Percentiles rank a stretch among this genome's conserved stretches.
Evolutionary conservation across 495 filamentous ascomycete species (phyloP).

Genomic region (Penicillium salamii): DNA sequence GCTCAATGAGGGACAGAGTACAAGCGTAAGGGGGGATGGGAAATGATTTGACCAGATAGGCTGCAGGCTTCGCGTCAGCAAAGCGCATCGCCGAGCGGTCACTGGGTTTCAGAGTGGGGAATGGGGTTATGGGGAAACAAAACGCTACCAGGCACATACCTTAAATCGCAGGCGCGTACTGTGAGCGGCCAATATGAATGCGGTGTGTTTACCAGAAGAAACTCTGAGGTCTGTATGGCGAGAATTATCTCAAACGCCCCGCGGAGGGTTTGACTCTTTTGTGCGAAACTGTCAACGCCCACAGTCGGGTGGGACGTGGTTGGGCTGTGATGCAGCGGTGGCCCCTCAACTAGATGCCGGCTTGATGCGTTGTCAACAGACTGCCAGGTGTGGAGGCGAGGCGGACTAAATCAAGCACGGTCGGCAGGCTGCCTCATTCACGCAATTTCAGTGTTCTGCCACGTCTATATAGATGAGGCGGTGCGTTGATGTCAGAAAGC

Average conservation of each 20-base stretch:
- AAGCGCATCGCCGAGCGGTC: constrained; percentile 42
- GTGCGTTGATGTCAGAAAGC: constrained; percentile 29
- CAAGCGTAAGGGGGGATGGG: constrained; percentile 18
- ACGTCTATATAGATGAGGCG: constrained; percentile 31
- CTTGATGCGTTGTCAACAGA: constrained; percentile 49
- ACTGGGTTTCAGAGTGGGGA: constrained; percentile 39
- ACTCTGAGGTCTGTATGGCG: constrained; percentile 19
- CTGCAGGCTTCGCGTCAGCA: constrained; percentile 49
- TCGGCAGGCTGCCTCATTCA: constrained; percentile 27
- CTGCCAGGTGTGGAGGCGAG: constrained; percentile 31
- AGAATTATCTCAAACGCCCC: constrained; percentile 24
- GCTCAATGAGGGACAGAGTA: constrained; percentile 26
- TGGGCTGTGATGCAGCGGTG: constrained; percentile 50
- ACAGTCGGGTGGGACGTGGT: constrained; percentile 47
- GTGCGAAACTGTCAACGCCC: constrained; percentile 36
- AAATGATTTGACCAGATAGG: constrained; percentile 44
- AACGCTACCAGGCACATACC: constrained; percentile 40
- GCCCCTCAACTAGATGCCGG: constrained; percentile 29
- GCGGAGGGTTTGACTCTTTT: constrained; percentile 38
- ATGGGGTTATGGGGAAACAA: constrained; percentile 21
- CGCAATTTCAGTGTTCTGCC: constrained; percentile 16
- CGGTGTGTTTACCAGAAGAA: constrained; percentile 14
- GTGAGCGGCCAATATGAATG: constrained; percentile 5
- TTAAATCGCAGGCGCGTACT: constrained; percentile 17
- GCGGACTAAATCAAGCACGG: constrained; percentile 29